These are phyloP conservation scores for Chenopodium album DNA, from an alignment of 148 eudicot species.

Conservation along the genomic window DNA sequence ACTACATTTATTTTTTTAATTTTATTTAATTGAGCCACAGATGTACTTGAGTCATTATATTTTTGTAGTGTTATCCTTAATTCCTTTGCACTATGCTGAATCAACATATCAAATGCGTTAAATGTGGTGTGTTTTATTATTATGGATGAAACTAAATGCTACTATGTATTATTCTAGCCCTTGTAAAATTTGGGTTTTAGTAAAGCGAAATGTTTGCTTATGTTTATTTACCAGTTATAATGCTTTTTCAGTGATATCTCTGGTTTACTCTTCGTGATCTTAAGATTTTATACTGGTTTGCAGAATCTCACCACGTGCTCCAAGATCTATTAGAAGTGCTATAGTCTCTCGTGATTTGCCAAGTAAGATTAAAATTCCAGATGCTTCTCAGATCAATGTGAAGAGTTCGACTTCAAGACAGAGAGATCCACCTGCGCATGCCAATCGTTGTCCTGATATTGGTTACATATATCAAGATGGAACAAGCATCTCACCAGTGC, in stretches of 20 bases:
- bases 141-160: neutral
- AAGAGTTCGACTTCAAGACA: conserved; percentile 20
- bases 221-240: neutral
- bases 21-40: neutral
- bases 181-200: neutral
- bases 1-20: neutral
- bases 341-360: conserved; percentile 38
- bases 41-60: neutral
- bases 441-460: conserved; percentile 13
- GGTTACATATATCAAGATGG: conserved; percentile 23
- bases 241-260: neutral
- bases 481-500: conserved; percentile 21
- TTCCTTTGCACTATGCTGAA: neutral
- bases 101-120: neutral
- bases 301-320: conserved; percentile 93
- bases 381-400: conserved; percentile 20
- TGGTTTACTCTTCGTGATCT: neutral
- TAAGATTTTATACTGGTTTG: neutral
- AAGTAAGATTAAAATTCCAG: conserved; percentile 34
- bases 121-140: neutral
- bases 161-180: too few species aligned
- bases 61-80: neutral
- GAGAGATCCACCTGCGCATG: conserved; percentile 15
- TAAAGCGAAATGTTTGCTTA: neutral
- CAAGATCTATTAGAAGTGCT: conserved; percentile 56